Conservation (phyloP, 192 early-diverging fungal species). For the Backusella australiensis region DNA sequence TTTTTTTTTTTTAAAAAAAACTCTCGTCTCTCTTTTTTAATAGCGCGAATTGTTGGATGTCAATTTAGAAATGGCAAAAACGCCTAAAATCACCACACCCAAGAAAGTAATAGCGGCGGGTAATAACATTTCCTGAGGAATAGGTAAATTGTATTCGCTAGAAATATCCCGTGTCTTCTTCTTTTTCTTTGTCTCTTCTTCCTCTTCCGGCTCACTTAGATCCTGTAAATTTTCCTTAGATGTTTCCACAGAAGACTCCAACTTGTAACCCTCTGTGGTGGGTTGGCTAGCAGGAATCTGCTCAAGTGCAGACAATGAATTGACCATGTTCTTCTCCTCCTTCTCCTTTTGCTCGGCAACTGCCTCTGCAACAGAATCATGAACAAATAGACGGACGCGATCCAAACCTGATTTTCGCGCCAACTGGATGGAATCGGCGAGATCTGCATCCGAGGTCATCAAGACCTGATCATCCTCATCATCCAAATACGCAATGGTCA, state of each 20-base stretch:
- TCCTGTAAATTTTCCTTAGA: not conserved
- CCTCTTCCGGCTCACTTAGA: not conserved
- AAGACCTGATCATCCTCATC: constrained; percentile 86
- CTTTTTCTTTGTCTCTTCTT: not conserved
- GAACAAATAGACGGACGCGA: constrained; percentile 68
- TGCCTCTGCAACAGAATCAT: constrained; percentile 28
- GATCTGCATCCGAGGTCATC: constrained; percentile 68
- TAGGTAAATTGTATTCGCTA: not conserved
- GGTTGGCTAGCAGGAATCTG: constrained; percentile 1
- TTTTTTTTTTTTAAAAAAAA: not conserved
- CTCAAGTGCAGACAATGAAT: not conserved
- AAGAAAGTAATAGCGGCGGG: constrained; percentile 37
- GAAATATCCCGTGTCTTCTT: not conserved
- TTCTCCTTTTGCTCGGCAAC: not conserved
- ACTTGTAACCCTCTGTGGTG: not conserved
- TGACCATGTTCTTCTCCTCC: not conserved
- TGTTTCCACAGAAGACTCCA: not conserved
- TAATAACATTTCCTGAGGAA: constrained; percentile 27
- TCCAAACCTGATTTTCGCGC: constrained; percentile 70
- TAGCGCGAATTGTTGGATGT: constrained; percentile 7
- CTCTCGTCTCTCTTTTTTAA: not conserved
- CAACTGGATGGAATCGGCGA: constrained; percentile 77
- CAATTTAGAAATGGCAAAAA: constrained; percentile 27
- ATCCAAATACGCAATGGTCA: constrained; percentile 71
- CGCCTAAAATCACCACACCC: constrained; percentile 36